These are phyloP conservation scores for Quaeritorhiza haematococci DNA, from an alignment of 371 early-diverging fungal genomes.

Conservation along the genomic window DNA sequence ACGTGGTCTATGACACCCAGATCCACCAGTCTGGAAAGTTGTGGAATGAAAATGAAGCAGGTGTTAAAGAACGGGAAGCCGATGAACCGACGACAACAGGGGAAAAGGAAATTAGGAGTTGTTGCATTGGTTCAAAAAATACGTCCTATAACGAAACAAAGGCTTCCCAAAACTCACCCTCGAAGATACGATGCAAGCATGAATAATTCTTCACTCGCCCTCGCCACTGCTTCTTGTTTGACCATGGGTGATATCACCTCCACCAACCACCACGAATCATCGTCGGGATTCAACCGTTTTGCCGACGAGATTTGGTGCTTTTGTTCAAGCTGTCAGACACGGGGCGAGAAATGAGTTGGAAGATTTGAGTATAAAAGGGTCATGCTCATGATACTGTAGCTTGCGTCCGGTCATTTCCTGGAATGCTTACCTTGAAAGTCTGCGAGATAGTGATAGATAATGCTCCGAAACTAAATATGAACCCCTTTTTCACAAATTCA, in stretches of 20 bases:
- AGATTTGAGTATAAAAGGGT: too few species aligned
- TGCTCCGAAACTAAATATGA: conserved; percentile 10
- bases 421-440: conserved; percentile 11
- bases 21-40: too few species aligned
- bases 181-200: conserved; percentile 7
- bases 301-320: conserved; percentile 7
- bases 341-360: too few species aligned
- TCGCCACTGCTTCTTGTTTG: not conserved
- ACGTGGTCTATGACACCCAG: too few species aligned
- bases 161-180: too few species aligned
- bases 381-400: not conserved
- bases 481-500: conserved; percentile 24
- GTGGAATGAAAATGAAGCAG: too few species aligned
- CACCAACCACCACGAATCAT: conserved; percentile 7
- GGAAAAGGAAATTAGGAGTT: too few species aligned
- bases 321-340: not conserved
- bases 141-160: too few species aligned
- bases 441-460: conserved; percentile 11
- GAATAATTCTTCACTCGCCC: conserved; percentile 1
- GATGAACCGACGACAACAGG: too few species aligned
- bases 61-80: too few species aligned
- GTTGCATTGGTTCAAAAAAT: too few species aligned
- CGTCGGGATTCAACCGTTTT: not conserved
- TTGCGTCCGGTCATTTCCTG: not conserved
- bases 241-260: conserved; percentile 2